phyloP scores from a whole-genome alignment of 2,329 filamentous ascomycete species.

The Colletotrichum sp. region DNA sequence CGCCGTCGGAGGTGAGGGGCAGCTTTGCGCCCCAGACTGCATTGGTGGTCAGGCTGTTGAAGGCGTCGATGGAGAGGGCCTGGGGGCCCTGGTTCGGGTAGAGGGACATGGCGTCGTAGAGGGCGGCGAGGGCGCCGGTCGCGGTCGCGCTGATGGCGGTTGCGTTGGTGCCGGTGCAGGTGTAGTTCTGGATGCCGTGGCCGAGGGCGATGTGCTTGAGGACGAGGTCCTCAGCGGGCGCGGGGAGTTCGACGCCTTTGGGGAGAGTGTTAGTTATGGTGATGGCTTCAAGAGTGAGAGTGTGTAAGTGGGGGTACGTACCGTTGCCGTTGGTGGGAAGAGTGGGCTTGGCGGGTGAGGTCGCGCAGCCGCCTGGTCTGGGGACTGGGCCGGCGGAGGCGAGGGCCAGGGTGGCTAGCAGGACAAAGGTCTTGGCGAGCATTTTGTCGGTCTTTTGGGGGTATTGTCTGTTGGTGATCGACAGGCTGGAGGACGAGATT shows the following conservation, averaged over 20 bases:
- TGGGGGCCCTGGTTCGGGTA: slow-evolving; percentile 48
- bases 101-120: slow-evolving; percentile 62
- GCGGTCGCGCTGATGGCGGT: slow-evolving; percentile 61
- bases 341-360: slow-evolving; percentile 27
- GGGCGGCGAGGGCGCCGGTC: slow-evolving; percentile 62
- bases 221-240: slow-evolving; percentile 38
- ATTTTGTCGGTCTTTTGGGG: neutral
- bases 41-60: slow-evolving; percentile 41
- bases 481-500: neutral
- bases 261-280: slow-evolving; percentile 16
- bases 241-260: slow-evolving; percentile 48
- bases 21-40: slow-evolving; percentile 45
- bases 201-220: slow-evolving; percentile 65
- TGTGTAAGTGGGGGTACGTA: slow-evolving; percentile 30
- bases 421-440: slow-evolving; percentile 34
- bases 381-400: slow-evolving; percentile 31
- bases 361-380: slow-evolving; percentile 21
- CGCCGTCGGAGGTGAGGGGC: slow-evolving; percentile 52
- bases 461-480: neutral
- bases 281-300: neutral
- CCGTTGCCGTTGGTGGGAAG: slow-evolving; percentile 45
- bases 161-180: slow-evolving; percentile 49
- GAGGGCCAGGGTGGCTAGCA: slow-evolving; percentile 38
- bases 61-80: slow-evolving; percentile 43
- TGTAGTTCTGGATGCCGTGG: slow-evolving; percentile 74